Base-by-base conservation (phyloP, 1,284 basidiomycete species). In the Melampsora americana region DNA sequence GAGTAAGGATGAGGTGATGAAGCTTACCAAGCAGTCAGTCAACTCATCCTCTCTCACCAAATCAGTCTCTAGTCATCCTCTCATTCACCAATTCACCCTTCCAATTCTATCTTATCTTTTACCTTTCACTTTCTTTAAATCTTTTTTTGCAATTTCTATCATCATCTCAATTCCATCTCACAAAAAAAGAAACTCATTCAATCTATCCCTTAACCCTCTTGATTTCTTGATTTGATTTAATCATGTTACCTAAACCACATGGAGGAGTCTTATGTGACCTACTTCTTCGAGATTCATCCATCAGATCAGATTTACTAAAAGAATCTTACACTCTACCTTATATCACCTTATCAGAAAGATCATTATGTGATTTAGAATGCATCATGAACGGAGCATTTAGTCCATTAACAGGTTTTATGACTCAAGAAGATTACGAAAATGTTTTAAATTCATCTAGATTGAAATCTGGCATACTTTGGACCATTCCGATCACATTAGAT, bases 321-420 rank as follows among this genome's bases (percentile, higher is more conserved):
- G 93, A 97, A 83, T 88, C 93, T 5, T 84, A 88, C 67, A 82
- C 83, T 6, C 86, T 98, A 59, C 86, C 88, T 46, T 90, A 92
- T 80, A 88, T 98, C 79, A 85, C 90, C 78, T 86, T 99, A 78
- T 94, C 93, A 59, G 95, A 98, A 84, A 92, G 95, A 80, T 94
- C 97, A 88, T 86, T 98, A 68, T 98, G 95, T 84, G 95, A 98
- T 83, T 89, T 99, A 74, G 95, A 99, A 84, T 88, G 99, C 79
- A 92, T 98, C 83, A 87, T 90, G 78, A 98, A 95, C 84, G 95
- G 95, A 77, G 95, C 95, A 30, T 99, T 99, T 86, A 98, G 95
- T 79, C 96, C 95, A n/a, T 87, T 99, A 30, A 94, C 98, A 84
- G 95, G 95, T 14, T 99, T 98, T 86, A 90, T 98, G 90, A 91